Percentiles rank a stretch among this genome's conserved stretches.
Evolutionary conservation across 2,329 filamentous ascomycete species (phyloP).

Genomic region (Calonectria henricotiae): DNA sequence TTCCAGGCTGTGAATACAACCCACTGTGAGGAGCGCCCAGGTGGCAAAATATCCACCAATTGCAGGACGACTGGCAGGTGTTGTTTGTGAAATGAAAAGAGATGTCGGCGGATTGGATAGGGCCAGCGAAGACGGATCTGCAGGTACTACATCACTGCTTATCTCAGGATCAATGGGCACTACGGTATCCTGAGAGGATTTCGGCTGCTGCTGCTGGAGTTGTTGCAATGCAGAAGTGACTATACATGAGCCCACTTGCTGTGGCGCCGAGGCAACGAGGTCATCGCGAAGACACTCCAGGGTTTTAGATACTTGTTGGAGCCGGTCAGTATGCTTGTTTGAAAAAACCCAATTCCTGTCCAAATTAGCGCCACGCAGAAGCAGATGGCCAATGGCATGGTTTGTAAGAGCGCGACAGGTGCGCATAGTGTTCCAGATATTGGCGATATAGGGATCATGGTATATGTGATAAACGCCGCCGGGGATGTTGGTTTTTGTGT

Average conservation of each 20-base stretch:
- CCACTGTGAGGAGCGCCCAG: not conserved
- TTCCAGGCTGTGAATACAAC: not conserved
- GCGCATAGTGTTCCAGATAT: not conserved
- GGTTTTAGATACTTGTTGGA: not conserved
- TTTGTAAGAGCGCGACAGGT: not conserved
- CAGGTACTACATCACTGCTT: not conserved
- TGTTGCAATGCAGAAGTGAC: not conserved
- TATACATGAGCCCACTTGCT: not conserved
- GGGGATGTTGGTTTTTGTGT: not conserved
- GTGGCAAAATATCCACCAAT: conserved; percentile 2
- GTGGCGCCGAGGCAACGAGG: not conserved
- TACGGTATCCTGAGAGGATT: not conserved
- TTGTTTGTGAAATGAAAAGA: no score
- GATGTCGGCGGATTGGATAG: not conserved
- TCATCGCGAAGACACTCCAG: not conserved
- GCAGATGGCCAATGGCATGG: not conserved
- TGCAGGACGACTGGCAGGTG: not conserved
- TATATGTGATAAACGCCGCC: not conserved
- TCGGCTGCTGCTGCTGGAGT: not conserved
- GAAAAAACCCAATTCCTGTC: no score
- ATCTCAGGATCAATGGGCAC: not conserved
- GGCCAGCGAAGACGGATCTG: not conserved
- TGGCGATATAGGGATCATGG: not conserved
- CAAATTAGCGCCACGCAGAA: not conserved
- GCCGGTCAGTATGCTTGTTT: not conserved